A percentile compares a stretch with the other conserved stretches of the same genome.
Conservation (phyloP, 192 early-diverging fungal species). For the Chytriomyces sp. region DNA sequence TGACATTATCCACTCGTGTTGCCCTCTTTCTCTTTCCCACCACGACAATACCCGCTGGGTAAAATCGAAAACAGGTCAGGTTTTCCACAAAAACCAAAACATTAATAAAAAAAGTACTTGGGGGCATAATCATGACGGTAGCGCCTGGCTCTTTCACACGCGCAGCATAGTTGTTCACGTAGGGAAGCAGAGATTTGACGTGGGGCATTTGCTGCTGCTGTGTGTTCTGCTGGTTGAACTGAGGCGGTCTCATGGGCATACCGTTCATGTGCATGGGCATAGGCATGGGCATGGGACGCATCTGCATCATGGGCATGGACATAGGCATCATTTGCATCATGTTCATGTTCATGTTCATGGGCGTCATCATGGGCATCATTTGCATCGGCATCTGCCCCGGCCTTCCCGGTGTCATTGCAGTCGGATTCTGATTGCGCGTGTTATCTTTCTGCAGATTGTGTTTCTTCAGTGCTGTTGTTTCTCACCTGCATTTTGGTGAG, state of each 20-base stretch:
- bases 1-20: conserved; percentile 2
- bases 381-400: no score
- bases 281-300: not conserved
- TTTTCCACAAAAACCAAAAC: not conserved
- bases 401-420: no score
- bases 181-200: conserved; percentile 29
- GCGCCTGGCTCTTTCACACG: conserved; percentile 27
- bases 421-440: no score
- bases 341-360: not conserved
- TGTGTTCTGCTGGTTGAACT: not conserved
- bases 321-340: not conserved
- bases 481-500: no score
- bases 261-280: not conserved
- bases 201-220: not conserved
- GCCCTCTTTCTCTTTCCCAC: conserved; percentile 29
- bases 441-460: no score
- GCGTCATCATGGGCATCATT: not conserved
- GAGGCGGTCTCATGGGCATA: not conserved
- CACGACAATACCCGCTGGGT: conserved; percentile 2
- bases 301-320: not conserved
- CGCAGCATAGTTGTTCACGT: conserved; percentile 24
- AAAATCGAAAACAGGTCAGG: not conserved
- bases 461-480: no score
- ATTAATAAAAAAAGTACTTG: not conserved
- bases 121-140: not conserved